A percentile compares a stretch with the other conserved stretches of the same genome.
Evolutionary conservation across 495 filamentous ascomycete genomes (phyloP).

Genomic region (Penicillium subrubescens): DNA sequence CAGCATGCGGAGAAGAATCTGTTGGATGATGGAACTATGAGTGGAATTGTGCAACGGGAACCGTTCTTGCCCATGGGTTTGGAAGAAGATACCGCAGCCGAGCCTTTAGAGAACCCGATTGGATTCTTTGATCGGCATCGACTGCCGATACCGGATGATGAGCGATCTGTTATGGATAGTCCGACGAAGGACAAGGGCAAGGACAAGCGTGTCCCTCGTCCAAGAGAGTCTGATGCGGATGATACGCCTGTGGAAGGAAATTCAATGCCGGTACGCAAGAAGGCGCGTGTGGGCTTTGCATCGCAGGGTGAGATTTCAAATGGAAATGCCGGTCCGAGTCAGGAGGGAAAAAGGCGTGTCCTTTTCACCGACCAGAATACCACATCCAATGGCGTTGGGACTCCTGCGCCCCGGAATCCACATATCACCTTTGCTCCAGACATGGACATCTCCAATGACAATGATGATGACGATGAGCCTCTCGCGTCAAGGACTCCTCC

Average conservation of each 20-base stretch:
- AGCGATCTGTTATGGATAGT: neutral
- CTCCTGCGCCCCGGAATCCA: neutral
- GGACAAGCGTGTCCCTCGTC: neutral
- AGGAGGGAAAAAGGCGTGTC: neutral
- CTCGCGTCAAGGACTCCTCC: neutral
- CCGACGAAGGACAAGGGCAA: constrained; percentile 3
- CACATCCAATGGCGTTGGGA: neutral
- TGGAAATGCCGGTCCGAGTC: constrained; percentile 17
- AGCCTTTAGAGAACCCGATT: constrained; percentile 29
- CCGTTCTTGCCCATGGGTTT: constrained; percentile 60
- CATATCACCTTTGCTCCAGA: constrained; percentile 1
- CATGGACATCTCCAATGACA: neutral
- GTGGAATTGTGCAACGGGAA: constrained; percentile 75
- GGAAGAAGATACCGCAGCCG: constrained; percentile 32
- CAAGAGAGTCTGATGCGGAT: constrained; percentile 20
- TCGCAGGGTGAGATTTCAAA: constrained; percentile 10
- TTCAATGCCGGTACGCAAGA: constrained; percentile 6
- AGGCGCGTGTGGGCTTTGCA: constrained; percentile 22
- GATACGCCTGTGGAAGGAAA: neutral
- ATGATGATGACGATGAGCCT: neutral
- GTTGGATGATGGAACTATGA: constrained; percentile 76
- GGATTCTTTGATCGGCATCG: constrained; percentile 46
- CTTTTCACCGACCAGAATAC: neutral
- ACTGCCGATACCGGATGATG: constrained; percentile 41
- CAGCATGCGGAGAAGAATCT: constrained; percentile 64